phyloP scores from a whole-genome alignment of 148 eudicot species.

The Fallopia convolvulus region DNA sequence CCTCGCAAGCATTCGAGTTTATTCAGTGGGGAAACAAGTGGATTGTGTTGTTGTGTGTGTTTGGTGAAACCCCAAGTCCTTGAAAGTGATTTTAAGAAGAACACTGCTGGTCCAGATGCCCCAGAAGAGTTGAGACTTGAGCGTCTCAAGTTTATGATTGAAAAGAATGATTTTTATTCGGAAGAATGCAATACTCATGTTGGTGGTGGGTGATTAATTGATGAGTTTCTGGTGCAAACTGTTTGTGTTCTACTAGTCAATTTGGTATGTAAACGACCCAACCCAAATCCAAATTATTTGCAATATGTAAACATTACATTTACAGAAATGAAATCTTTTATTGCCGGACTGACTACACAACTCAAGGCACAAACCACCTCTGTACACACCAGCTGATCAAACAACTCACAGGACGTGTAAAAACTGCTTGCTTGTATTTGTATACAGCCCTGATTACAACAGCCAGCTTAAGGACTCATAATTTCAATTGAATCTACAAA shows the following conservation, averaged over 20 bases:
- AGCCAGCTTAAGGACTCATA: neutral
- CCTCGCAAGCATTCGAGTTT: neutral
- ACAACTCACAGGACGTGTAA: neutral
- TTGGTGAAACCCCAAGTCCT: slow-evolving; percentile 15
- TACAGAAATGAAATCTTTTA: neutral
- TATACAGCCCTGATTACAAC: neutral
- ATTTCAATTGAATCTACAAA: neutral
- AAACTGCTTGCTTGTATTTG: neutral
- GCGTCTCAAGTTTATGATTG: slow-evolving; percentile 33
- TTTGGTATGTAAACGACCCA: too few species aligned
- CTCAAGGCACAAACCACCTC: neutral
- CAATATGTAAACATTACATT: neutral
- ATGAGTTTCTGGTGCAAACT: neutral
- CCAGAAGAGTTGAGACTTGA: slow-evolving; percentile 14
- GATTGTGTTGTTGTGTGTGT: slow-evolving; percentile 19
- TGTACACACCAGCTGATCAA: neutral
- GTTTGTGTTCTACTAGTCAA: neutral
- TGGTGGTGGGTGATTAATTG: neutral
- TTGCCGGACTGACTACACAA: neutral
- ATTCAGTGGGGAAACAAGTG: neutral
- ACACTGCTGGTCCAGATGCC: slow-evolving; percentile 16
- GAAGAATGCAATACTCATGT: slow-evolving; percentile 45
- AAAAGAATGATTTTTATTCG: slow-evolving; percentile 43
- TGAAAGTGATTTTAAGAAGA: slow-evolving; percentile 24
- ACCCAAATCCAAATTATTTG: too few species aligned